These are phyloP conservation scores for Vitis hybrid DNA, from an alignment of 177 flowering plant genomes.

Conservation along the genomic window DNA sequence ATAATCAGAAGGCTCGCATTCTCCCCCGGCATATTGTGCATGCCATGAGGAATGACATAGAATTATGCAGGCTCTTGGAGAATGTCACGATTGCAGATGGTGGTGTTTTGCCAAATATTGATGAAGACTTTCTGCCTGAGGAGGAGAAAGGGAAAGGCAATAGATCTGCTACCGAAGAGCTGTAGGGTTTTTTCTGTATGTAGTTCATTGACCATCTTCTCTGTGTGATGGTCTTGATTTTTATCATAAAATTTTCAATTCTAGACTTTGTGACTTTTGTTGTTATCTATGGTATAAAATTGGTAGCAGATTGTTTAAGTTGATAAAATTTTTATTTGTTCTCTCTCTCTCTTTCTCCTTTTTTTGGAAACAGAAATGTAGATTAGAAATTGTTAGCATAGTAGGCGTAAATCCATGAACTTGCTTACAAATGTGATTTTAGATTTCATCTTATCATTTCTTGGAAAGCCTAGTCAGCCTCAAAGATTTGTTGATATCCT, in stretches of 20 bases:
- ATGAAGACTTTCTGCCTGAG: constrained; percentile 53
- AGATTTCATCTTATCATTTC: too few species aligned
- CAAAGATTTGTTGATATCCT: too few species aligned
- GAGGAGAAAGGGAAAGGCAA: constrained; percentile 48
- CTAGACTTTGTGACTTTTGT: too few species aligned
- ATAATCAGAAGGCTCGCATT: constrained; percentile 59
- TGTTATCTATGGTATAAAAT: too few species aligned
- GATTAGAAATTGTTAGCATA: too few species aligned
- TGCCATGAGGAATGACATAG: constrained; percentile 65
- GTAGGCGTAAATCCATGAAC: too few species aligned
- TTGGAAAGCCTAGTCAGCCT: too few species aligned
- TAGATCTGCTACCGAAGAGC: constrained; percentile 57
- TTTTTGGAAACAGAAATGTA: too few species aligned
- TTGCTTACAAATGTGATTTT: too few species aligned
- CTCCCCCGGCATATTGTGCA: constrained; percentile 63
- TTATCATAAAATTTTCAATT: neutral
- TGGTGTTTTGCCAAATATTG: constrained; percentile 56
- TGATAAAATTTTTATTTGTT: too few species aligned
- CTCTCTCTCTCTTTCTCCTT: too few species aligned
- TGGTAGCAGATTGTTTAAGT: too few species aligned
- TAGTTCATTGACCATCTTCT: neutral
- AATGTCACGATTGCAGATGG: constrained; percentile 55
- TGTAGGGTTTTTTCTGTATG: constrained; percentile 16
- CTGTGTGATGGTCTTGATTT: neutral
- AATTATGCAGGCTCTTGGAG: constrained; percentile 58